Percentiles rank a stretch among this genome's conserved stretches.
Evolutionary conservation across 495 filamentous ascomycete species (phyloP).

Genomic region (Darksidea phi): DNA sequence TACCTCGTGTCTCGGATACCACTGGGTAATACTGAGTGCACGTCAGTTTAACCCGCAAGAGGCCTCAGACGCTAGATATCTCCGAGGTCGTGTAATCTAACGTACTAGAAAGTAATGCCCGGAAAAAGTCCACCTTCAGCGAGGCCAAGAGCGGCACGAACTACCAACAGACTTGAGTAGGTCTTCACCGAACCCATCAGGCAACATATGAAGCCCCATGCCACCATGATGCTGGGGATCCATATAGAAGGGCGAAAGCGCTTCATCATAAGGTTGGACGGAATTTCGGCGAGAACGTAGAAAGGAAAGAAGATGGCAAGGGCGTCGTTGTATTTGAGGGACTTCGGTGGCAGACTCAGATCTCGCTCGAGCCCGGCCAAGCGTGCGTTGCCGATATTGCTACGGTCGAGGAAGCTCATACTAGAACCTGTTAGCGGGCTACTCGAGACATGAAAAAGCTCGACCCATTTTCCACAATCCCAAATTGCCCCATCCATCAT

Average conservation of each 20-base stretch:
- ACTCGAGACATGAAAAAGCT: too few relatives aligned
- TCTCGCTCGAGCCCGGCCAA: slow-evolving; percentile 31
- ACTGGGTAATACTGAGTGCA: slow-evolving; percentile 34
- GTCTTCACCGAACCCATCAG: slow-evolving; percentile 37
- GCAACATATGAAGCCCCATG: slow-evolving; percentile 52
- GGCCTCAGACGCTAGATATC: not conserved
- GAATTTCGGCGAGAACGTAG: slow-evolving; percentile 32
- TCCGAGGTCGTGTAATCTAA: not conserved
- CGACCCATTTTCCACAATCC: too few relatives aligned
- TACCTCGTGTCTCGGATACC: slow-evolving; percentile 37
- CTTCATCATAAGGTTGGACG: slow-evolving; percentile 34
- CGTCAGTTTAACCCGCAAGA: not conserved
- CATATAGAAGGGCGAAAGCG: slow-evolving; percentile 45
- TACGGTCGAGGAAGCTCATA: slow-evolving; percentile 38
- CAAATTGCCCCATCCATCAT: too few relatives aligned
- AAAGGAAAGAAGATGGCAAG: slow-evolving; percentile 36
- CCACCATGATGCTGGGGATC: slow-evolving; percentile 55
- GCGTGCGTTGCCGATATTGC: slow-evolving; percentile 37
- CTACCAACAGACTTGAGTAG: slow-evolving; percentile 35
- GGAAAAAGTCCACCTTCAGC: slow-evolving; percentile 42
- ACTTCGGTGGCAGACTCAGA: slow-evolving; percentile 15
- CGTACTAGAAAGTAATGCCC: slow-evolving; percentile 40
- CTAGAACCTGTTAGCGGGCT: slow-evolving; percentile 9
- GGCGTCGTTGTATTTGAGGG: slow-evolving; percentile 32
- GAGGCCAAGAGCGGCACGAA: slow-evolving; percentile 37